Evolutionary conservation across 2,329 filamentous ascomycete species (phyloP), one percentile per base, ranked within the genome.

Genomic region (Colletotrichum eleusines): DNA sequence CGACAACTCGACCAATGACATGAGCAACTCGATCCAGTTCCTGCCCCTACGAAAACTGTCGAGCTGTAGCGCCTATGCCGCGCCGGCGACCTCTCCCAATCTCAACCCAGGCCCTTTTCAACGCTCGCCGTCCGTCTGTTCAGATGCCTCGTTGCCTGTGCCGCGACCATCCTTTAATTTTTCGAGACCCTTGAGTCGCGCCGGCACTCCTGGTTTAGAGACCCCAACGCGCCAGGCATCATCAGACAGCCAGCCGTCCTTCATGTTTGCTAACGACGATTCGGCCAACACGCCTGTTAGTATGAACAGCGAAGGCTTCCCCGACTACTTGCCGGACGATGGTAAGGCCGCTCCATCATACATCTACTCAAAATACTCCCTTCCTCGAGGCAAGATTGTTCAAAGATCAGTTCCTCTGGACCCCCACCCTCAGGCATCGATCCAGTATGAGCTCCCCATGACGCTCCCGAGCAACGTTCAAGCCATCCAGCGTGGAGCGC

Each of bases 151-250:
- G 2, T 86, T 87, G 54, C 87, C 80, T 12, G 77, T 94, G 44
- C 89, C 91, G 16, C 88, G 91, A 20, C 92, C 94, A 0, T 90
- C 92, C 0, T 95, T 97, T 82, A 98, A 99, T 81, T 98, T 98
- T 80, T 98, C 96, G 0, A 89, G 96, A 53, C 96, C 96, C 0
- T 82, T 97, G 72, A 98, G 95, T 80, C 87, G 91, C 77, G 88
- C 90, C 71, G 90, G 89, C 72, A 90, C 87, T 16, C 88, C 89
- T 20, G 82, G 77, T 54, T 82, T 86, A 74, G 88, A 91, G n/a
- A 79, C 82, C 53, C 89, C 90, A 58, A 84, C 85, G 12, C 84
- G 90, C 44, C 89, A 92, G 77, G 84, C 88, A 9, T 92, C 90
- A 26, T 89, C 86, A 6, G 91, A 93, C 75, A 92, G 90, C 76